Evolutionary conservation across 768 basidiomycete species (phyloP).

Genomic region (Naganishia randhawae): DNA sequence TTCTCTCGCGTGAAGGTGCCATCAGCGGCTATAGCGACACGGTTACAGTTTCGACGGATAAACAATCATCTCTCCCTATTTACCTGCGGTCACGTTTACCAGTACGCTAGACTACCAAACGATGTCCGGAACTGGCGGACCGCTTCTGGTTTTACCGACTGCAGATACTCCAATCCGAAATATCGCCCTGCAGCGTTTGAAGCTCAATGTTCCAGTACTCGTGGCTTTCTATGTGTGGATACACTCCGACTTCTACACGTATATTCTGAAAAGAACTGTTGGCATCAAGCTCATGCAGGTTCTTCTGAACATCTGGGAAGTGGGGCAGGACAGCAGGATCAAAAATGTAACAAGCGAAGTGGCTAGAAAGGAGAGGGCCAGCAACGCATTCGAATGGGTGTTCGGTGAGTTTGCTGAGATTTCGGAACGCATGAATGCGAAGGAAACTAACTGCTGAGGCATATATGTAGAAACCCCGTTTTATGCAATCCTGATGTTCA

Average conservation of each 20-base stretch:
- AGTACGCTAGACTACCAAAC: not conserved
- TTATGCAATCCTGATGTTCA: conserved; percentile 8
- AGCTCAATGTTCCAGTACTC: conserved; percentile 14
- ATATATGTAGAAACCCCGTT: conserved; percentile 1
- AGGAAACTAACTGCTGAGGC: not conserved
- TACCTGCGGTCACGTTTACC: not conserved
- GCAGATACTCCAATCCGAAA: conserved; percentile 6
- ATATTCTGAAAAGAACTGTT: conserved; percentile 3
- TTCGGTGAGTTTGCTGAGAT: not conserved
- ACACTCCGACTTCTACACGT: conserved; percentile 15
- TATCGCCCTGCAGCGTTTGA: conserved; percentile 10
- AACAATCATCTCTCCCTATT: not conserved
- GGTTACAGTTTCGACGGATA: not conserved
- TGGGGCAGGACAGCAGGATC: conserved; percentile 11
- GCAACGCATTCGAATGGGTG: conserved; percentile 19
- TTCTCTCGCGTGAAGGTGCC: not conserved
- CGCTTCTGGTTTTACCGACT: not conserved
- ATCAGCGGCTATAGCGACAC: not conserved
- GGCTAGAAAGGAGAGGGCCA: conserved; percentile 9
- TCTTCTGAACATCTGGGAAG: conserved; percentile 2
- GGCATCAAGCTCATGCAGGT: conserved; percentile 10
- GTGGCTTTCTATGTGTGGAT: conserved; percentile 18
- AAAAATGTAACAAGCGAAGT: conserved; percentile 3
- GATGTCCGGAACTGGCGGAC: not conserved
- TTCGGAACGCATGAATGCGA: not conserved